These are phyloP conservation scores for Sphagnurus paluster DNA, from an alignment of 1,284 basidiomycete species.

Conservation along the genomic window DNA sequence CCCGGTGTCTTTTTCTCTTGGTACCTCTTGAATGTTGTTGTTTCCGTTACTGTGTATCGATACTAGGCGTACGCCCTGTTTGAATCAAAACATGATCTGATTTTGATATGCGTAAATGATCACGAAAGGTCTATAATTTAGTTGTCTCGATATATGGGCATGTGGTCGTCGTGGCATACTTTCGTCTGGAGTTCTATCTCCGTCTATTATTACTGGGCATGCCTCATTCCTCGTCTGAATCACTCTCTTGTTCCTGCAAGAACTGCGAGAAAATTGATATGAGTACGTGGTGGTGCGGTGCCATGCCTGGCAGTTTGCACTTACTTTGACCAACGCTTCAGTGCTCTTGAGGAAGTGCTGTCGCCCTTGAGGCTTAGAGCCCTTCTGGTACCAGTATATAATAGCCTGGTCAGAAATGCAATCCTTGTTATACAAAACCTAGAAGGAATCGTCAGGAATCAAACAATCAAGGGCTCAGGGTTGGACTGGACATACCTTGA, in stretches of 20 bases:
- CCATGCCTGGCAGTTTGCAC: conserved; percentile 20
- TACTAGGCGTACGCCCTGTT: too few relatives aligned
- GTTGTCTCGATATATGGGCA: background rate
- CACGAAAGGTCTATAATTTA: too few relatives aligned
- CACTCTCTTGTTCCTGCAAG: conserved; percentile 77
- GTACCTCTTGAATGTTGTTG: too few relatives aligned
- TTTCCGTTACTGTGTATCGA: too few relatives aligned
- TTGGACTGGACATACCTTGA: conserved; percentile 62
- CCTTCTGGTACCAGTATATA: conserved; percentile 97
- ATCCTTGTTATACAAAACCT: conserved; percentile 94
- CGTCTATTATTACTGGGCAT: background rate
- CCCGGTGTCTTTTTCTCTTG: too few relatives aligned
- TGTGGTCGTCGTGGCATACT: background rate
- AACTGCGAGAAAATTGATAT: conserved; percentile 45
- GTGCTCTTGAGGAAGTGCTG: conserved; percentile 93
- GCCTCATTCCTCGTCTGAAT: conserved; percentile 71
- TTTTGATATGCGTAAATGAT: too few relatives aligned
- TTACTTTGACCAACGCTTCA: conserved; percentile 86
- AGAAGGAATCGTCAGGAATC: conserved; percentile 2
- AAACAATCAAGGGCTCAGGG: background rate
- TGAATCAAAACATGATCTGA: too few relatives aligned
- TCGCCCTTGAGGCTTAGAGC: conserved; percentile 91
- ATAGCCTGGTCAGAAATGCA: conserved; percentile 95
- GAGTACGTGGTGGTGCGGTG: background rate
- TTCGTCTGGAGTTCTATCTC: background rate